Conservation (phyloP, 257 asterid species). For the Salvia splendens region DNA sequence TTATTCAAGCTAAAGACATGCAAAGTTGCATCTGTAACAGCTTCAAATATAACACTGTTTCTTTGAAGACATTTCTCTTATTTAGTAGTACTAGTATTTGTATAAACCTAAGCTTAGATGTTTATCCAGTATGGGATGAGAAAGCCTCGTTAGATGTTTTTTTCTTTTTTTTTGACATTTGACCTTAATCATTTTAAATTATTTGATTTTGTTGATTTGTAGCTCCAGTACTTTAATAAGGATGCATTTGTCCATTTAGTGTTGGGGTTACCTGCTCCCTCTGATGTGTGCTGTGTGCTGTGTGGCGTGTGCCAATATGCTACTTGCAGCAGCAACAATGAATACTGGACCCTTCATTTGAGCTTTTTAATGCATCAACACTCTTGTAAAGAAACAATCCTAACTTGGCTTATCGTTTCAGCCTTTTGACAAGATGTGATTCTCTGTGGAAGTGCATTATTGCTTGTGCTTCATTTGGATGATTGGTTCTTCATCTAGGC, state of each 20-base stretch:
- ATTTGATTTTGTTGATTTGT: no score
- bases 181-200: no score
- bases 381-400: not conserved
- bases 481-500: not conserved
- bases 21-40: no score
- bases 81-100: no score
- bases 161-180: not conserved
- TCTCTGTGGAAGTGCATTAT: not conserved
- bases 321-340: no score
- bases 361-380: not conserved
- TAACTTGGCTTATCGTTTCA: not conserved
- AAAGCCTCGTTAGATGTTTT: not conserved
- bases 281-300: no score
- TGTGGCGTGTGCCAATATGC: no score
- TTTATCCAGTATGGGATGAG: not conserved
- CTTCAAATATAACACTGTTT: no score
- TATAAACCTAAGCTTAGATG: no score
- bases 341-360: not conserved
- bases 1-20: no score
- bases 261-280: not conserved
- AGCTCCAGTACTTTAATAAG: not conserved
- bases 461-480: not conserved
- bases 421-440: slow-evolving; percentile 2
- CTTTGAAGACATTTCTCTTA: no score
- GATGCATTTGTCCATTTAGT: not conserved